Conservation (phyloP, 768 basidiomycete species). For the Pleurotus platypus region DNA sequence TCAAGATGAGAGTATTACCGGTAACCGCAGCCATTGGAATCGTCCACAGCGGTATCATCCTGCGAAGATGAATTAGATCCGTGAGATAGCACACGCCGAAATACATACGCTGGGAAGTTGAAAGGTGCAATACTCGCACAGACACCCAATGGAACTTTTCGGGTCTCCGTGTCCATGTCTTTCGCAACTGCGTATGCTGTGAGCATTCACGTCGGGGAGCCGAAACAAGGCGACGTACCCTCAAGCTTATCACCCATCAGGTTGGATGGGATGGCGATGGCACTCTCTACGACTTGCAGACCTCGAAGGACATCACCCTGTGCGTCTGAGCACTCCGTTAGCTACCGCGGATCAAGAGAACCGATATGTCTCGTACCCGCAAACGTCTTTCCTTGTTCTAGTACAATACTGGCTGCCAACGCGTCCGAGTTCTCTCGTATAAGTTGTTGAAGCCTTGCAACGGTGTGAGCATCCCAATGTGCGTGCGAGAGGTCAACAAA, state of each 20-base stretch:
- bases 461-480: neutral
- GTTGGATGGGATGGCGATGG: conserved; percentile 76
- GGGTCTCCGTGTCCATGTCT: conserved; percentile 94
- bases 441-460: conserved; percentile 73
- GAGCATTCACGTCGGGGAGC: conserved; percentile 2
- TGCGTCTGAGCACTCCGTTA: conserved; percentile 55
- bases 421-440: conserved; percentile 84
- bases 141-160: conserved; percentile 84
- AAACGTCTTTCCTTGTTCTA: conserved; percentile 95
- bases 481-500: conserved; percentile 2
- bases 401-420: conserved; percentile 83
- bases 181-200: conserved; percentile 59
- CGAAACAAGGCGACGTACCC: conserved; percentile 43
- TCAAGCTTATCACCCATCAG: conserved; percentile 92
- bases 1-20: conserved; percentile 92
- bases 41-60: conserved; percentile 97
- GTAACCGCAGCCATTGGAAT: conserved; percentile 87
- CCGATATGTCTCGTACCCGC: conserved; percentile 46
- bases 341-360: conserved; percentile 9
- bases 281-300: conserved; percentile 82
- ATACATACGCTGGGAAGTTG: conserved; percentile 80
- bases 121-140: conserved; percentile 83
- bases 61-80: conserved; percentile 20
- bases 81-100: neutral
- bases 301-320: conserved; percentile 94